Base-by-base conservation (phyloP, 169 alveolate species). In the Plasmodium cynomolgi region DNA sequence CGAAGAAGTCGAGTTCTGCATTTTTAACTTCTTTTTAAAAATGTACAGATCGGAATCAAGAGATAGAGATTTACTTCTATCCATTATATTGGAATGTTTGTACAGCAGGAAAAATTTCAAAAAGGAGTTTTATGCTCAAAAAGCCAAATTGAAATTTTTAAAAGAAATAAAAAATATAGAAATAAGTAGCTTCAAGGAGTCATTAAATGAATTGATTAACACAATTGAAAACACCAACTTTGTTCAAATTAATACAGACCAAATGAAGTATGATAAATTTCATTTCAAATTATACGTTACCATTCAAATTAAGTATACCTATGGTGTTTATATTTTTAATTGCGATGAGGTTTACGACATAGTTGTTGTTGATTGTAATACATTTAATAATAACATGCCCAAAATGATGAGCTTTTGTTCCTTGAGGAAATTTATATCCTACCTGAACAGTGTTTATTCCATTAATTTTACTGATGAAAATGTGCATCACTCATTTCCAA, bases 41-140 rank as follows among this genome's bases (percentile, higher is more conserved):
- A 86, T 86, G 93, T 86, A 86, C 47, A 86, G 93, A 77, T 86
- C 84, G 50, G 93, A 86, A 75, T 13, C 79, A 56, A 86, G 93
- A 75, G 85, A 86, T 50, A 86, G 74, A 26, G 93, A 86, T 50
- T 77, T 86, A 75, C 81, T 86, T 33, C 31, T 86, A 17, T 75
- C 93, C 39, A 71, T 79, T 17, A 75, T 86, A 47, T 37, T 86
- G 47, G 93, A 86, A 86, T 86, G 93, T 31, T 37, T 86, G 81
- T 75, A 86, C 68, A 56, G 58, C 26, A 86, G 71, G 44, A 86
- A 86, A 86, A 58, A 86, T 37, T 75, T 86, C 44, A 86, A 86
- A 86, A 86, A 77, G 62, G 85, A 75, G 44, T 75, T 13, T 50
- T 26, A 86, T 37, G 37, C 72, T 13, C 84, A 75, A 33, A 86